Evolutionary conservation across 2,329 filamentous ascomycete genomes (phyloP).

Genomic region (Verticillium longisporum): DNA sequence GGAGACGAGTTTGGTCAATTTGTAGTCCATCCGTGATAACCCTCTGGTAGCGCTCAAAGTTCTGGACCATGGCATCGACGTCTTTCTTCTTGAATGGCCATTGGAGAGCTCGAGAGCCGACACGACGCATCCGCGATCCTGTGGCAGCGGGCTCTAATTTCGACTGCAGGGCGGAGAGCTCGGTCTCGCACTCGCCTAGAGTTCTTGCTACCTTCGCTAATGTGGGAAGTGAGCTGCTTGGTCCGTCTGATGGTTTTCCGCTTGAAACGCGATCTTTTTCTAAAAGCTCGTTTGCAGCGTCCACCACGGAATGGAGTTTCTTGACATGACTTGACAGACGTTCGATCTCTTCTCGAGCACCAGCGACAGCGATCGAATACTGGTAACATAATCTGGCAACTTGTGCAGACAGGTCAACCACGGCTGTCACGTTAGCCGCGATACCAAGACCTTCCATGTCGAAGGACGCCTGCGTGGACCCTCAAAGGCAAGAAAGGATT

Average conservation of each 20-base stretch:
- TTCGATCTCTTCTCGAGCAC: slow-evolving; percentile 22
- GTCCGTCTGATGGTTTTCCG: background rate
- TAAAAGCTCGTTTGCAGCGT: slow-evolving; percentile 17
- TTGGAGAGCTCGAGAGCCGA: slow-evolving; percentile 25
- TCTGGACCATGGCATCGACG: slow-evolving; percentile 19
- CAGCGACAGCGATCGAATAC: slow-evolving; percentile 25
- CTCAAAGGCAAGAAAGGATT: too few species aligned
- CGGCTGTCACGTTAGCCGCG: slow-evolving; percentile 27
- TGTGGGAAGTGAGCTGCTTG: slow-evolving; percentile 15
- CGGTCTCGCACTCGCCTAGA: slow-evolving; percentile 11
- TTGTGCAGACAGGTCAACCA: slow-evolving; percentile 29
- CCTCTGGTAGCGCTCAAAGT: slow-evolving; percentile 18
- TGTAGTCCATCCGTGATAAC: slow-evolving; percentile 21
- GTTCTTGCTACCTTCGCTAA: slow-evolving; percentile 15
- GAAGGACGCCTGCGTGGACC: background rate
- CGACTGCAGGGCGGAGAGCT: slow-evolving; percentile 15
- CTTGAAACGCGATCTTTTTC: slow-evolving; percentile 13
- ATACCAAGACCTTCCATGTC: slow-evolving; percentile 22
- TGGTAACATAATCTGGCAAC: slow-evolving; percentile 23
- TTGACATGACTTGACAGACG: slow-evolving; percentile 20
- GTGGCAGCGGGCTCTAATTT: slow-evolving; percentile 15
- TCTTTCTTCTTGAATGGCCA: slow-evolving; percentile 30
- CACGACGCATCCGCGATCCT: slow-evolving; percentile 19
- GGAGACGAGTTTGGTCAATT: slow-evolving; percentile 21
- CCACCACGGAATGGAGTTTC: slow-evolving; percentile 16